Conservation (phyloP, 805 yeast genomes). For the Ogataea degrootiae region DNA sequence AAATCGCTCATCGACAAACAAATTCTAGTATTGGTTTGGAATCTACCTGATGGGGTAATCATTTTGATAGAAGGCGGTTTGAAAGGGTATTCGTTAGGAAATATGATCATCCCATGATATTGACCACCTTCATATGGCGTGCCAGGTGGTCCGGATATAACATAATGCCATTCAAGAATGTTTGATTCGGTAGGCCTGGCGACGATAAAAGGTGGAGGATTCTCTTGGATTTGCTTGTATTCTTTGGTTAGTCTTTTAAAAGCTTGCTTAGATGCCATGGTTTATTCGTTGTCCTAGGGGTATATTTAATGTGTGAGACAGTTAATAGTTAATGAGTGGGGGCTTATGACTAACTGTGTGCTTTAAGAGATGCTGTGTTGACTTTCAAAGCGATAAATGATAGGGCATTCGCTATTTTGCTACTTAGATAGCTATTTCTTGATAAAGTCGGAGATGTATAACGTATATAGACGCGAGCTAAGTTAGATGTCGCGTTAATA, state of each 20-base stretch:
- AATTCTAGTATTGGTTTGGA: constrained; percentile 71
- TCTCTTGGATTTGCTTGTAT: constrained; percentile 68
- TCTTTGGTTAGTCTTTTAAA: constrained; percentile 62
- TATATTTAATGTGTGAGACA: not conserved
- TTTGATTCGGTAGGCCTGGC: constrained; percentile 88
- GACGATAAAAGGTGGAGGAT: constrained; percentile 77
- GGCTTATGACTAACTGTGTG: not conserved
- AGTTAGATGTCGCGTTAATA: no score
- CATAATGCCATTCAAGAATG: constrained; percentile 90
- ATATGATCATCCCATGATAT: constrained; percentile 81
- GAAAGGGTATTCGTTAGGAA: constrained; percentile 85
- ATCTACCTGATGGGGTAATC: constrained; percentile 88
- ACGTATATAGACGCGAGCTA: no score
- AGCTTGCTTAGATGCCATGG: constrained; percentile 30
- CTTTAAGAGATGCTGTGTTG: no score
- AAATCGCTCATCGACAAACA: constrained; percentile 93
- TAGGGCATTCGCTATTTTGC: no score
- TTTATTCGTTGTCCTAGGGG: not conserved
- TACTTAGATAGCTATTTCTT: no score
- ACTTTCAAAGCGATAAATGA: no score
- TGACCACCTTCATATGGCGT: constrained; percentile 86
- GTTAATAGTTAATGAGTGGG: not conserved
- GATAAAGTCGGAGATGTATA: no score
- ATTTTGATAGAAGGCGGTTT: constrained; percentile 88
- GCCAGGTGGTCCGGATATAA: constrained; percentile 86